Evolutionary conservation across 1,284 basidiomycete genomes (phyloP).

Genomic region (Paramarasmius palmivorus): DNA sequence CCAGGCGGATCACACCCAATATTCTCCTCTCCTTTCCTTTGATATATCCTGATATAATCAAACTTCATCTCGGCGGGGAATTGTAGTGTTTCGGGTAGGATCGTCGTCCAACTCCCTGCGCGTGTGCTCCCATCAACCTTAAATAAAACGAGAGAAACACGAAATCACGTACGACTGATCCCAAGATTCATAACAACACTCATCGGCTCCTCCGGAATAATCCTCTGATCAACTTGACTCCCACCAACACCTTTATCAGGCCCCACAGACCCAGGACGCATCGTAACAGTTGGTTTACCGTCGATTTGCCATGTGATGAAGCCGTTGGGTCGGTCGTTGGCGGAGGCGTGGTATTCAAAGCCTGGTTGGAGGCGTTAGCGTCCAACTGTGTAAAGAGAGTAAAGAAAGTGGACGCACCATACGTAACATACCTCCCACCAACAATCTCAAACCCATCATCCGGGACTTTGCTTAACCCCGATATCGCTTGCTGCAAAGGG

Average conservation of each 20-base stretch:
- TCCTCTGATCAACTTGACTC: conserved; percentile 52
- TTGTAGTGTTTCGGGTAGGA: conserved; percentile 49
- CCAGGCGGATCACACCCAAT: conserved; percentile 55
- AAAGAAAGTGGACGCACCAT: conserved; percentile 40
- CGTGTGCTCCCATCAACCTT: background rate
- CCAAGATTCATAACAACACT: conserved; percentile 66
- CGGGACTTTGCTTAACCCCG: conserved; percentile 48
- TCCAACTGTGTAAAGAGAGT: conserved; percentile 38
- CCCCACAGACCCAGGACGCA: conserved; percentile 56
- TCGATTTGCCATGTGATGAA: conserved; percentile 69
- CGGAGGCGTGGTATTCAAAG: conserved; percentile 71
- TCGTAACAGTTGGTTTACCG: conserved; percentile 46
- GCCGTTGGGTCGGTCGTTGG: conserved; percentile 49
- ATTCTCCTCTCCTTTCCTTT: conserved; percentile 52
- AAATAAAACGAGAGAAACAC: conserved; percentile 2
- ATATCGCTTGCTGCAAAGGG: conserved; percentile 58
- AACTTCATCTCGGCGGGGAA: conserved; percentile 69
- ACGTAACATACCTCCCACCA: conserved; percentile 43
- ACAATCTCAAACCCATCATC: conserved; percentile 58
- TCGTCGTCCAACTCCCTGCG: conserved; percentile 38
- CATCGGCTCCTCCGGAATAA: conserved; percentile 79
- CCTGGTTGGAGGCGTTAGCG: conserved; percentile 35
- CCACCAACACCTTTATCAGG: conserved; percentile 48
- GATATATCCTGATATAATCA: conserved; percentile 76
- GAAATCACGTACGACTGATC: conserved; percentile 51